Percentiles rank a stretch among this genome's conserved stretches.
These are phyloP conservation scores for Hypholoma sublateritium DNA, from an alignment of 768 basidiomycete genomes.

Conservation along the genomic window DNA sequence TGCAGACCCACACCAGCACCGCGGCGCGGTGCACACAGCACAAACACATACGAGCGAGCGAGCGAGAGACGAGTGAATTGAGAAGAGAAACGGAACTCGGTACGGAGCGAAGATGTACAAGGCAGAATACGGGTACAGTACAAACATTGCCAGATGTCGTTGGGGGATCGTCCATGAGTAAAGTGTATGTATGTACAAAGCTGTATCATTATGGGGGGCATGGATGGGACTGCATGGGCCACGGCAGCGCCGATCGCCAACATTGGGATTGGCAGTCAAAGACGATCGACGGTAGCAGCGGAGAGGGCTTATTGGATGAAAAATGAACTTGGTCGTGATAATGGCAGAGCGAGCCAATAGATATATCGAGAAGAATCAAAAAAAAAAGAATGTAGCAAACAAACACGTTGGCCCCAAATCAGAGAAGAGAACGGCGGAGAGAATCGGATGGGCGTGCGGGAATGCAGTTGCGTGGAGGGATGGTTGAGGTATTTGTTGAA, in stretches of 20 bases:
- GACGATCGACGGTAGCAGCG: background rate
- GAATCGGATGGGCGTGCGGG: background rate
- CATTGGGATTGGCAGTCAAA: background rate
- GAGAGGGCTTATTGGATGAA: background rate
- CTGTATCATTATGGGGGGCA: background rate
- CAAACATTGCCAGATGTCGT: constrained; percentile 10
- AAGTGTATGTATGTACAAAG: constrained; percentile 9
- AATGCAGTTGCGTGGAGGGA: background rate
- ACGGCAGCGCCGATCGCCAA: background rate
- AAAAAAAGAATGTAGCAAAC: background rate
- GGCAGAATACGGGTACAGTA: constrained; percentile 9
- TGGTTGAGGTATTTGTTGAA: background rate
- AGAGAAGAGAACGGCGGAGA: background rate
- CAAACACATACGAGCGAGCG: background rate
- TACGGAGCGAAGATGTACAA: background rate
- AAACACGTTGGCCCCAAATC: background rate
- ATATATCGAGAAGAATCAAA: background rate
- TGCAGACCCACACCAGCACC: too few relatives aligned
- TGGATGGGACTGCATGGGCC: background rate
- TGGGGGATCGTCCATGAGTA: constrained; percentile 4
- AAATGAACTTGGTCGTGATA: background rate
- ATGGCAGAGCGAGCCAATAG: constrained; percentile 1
- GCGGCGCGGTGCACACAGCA: background rate
- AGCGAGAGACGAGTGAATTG: background rate
- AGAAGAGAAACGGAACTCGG: background rate